A percentile compares a stretch with the other conserved stretches of the same genome.
These are phyloP conservation scores for Coniferiporia sulphurascens DNA, from an alignment of 1,284 basidiomycete species.

Conservation along the genomic window DNA sequence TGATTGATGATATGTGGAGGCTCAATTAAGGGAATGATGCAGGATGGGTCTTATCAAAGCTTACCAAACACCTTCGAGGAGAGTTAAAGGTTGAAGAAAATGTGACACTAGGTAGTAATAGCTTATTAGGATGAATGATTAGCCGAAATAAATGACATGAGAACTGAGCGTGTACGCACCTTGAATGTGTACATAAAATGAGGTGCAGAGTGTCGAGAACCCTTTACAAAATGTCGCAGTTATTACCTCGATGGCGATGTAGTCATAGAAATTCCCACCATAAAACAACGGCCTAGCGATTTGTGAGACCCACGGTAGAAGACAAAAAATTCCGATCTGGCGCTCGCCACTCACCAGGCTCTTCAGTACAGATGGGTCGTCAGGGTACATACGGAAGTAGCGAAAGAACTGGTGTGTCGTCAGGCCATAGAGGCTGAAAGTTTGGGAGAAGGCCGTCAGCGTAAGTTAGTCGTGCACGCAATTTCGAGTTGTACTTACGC, in stretches of 20 bases:
- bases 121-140: not conserved
- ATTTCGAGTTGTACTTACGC: not conserved
- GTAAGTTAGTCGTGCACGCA: not conserved
- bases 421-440: not conserved
- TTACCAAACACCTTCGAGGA: not conserved
- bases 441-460: not conserved
- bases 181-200: not conserved
- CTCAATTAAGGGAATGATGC: too few relatives aligned
- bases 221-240: not conserved
- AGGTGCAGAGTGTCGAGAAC: conserved; percentile 2
- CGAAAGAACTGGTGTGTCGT: conserved; percentile 6
- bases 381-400: conserved; percentile 2
- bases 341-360: not conserved
- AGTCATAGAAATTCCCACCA: not conserved
- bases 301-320: not conserved
- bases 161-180: not conserved
- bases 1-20: not conserved
- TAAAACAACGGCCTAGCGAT: not conserved
- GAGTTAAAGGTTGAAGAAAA: not conserved
- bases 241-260: not conserved
- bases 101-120: not conserved
- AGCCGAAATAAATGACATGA: not conserved
- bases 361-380: not conserved
- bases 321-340: not conserved
- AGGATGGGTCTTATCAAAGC: not conserved